Percentiles rank a stretch among this genome's conserved stretches.
Evolutionary conservation across 148 eudicot species (phyloP).

Genomic region (Gaultheria prostrata): DNA sequence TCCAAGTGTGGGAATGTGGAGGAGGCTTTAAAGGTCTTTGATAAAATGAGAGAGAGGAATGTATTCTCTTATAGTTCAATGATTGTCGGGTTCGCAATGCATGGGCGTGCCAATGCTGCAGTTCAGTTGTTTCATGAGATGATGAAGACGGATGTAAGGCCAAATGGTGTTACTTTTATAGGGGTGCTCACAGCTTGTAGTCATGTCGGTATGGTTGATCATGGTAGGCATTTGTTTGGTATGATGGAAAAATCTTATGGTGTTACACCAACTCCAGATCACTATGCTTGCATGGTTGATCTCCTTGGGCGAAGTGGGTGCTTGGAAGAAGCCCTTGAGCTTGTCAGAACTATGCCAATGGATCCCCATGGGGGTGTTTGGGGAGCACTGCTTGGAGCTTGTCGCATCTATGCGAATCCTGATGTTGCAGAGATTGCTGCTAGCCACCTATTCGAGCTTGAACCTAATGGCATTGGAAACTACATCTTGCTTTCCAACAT

Average conservation of each 20-base stretch:
- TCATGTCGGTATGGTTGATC: conserved; percentile 60
- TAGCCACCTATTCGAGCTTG: conserved; percentile 45
- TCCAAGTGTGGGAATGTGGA: conserved; percentile 58
- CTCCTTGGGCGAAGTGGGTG: conserved; percentile 58
- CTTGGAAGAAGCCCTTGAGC: conserved; percentile 53
- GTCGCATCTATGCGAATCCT: conserved; percentile 57
- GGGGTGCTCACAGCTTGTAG: conserved; percentile 62
- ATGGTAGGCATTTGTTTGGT: conserved; percentile 41
- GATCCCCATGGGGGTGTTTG: conserved; percentile 57
- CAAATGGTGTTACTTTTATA: conserved; percentile 56
- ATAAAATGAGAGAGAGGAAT: conserved; percentile 36
- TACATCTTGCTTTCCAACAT: conserved; percentile 55
- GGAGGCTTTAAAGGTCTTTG: conserved; percentile 45
- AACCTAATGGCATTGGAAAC: conserved; percentile 49
- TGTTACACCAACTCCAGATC: conserved; percentile 42
- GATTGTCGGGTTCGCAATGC: conserved; percentile 56
- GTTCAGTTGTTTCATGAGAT: conserved; percentile 48
- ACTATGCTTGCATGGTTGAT: conserved; percentile 62
- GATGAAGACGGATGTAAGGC: conserved; percentile 43
- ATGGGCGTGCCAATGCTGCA: conserved; percentile 46
- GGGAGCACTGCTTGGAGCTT: conserved; percentile 71
- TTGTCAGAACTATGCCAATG: conserved; percentile 42
- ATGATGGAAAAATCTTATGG: conserved; percentile 44
- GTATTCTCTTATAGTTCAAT: conserved; percentile 58
- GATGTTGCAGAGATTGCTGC: conserved; percentile 68